Conservation (phyloP, 768 basidiomycete genomes). For the Tylopilus felleus region DNA sequence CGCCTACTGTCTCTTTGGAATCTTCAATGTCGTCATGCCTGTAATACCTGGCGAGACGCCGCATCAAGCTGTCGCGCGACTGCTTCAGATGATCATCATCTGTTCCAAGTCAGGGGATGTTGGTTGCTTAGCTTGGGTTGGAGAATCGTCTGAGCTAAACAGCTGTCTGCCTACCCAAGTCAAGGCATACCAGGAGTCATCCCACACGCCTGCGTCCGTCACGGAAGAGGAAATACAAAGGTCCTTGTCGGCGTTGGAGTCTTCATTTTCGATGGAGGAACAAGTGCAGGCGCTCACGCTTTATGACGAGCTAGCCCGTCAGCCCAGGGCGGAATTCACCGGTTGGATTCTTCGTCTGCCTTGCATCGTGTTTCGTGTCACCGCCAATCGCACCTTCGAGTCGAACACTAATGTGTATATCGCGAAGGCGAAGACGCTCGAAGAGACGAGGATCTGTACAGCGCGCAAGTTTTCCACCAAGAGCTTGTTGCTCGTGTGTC, state of each 20-base stretch:
- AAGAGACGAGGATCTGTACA: background rate
- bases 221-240: background rate
- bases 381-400: background rate
- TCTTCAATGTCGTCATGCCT: background rate
- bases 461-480: background rate
- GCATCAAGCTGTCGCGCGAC: conserved; percentile 2
- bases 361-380: conserved; percentile 1
- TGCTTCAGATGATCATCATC: conserved; percentile 1
- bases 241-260: background rate
- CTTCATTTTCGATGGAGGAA: background rate
- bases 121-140: conserved; percentile 1
- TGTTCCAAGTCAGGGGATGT: conserved; percentile 6
- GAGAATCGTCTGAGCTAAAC: background rate
- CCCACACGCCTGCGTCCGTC: background rate
- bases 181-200: background rate
- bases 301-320: background rate
- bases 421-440: background rate
- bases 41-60: conserved; percentile 1
- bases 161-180: background rate
- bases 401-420: background rate
- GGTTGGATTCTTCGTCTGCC: background rate
- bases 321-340: background rate
- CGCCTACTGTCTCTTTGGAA: conserved; percentile 5
- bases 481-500: conserved; percentile 3
- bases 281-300: background rate